Percentiles rank a stretch among this genome's conserved stretches.
Evolutionary conservation across 805 yeast species (phyloP).

Genomic region (Metschnikowia lunata): DNA sequence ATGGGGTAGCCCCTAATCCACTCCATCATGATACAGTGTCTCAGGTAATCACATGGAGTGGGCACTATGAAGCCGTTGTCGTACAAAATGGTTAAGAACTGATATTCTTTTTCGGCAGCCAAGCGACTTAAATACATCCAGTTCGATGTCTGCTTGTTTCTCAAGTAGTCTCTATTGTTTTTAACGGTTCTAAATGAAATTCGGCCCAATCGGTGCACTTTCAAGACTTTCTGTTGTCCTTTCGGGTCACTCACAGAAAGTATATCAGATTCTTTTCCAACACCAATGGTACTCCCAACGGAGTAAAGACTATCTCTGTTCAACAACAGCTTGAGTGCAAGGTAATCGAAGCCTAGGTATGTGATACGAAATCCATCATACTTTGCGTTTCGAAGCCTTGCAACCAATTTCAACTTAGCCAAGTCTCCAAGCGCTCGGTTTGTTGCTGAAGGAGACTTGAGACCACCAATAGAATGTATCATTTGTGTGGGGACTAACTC

Average conservation of each 20-base stretch:
- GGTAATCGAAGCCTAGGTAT: slow-evolving; percentile 85
- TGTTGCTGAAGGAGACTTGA: slow-evolving; percentile 72
- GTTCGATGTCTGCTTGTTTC: slow-evolving; percentile 64
- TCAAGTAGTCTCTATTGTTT: slow-evolving; percentile 87
- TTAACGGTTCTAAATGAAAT: slow-evolving; percentile 90
- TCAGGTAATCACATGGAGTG: slow-evolving; percentile 77
- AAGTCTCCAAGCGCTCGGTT: slow-evolving; percentile 76
- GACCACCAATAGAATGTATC: slow-evolving; percentile 74
- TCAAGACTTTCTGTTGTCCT: slow-evolving; percentile 67
- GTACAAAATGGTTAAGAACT: slow-evolving; percentile 75
- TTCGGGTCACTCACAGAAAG: slow-evolving; percentile 69
- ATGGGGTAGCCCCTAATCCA: slow-evolving; percentile 85
- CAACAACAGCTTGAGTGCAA: slow-evolving; percentile 82
- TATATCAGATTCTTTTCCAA: slow-evolving; percentile 96
- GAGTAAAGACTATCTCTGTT: slow-evolving; percentile 70
- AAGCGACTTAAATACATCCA: slow-evolving; percentile 92
- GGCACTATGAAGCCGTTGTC: slow-evolving; percentile 83
- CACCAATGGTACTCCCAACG: slow-evolving; percentile 86
- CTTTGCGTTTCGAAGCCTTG: slow-evolving; percentile 80
- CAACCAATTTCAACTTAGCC: slow-evolving; percentile 78
- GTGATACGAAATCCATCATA: slow-evolving; percentile 93
- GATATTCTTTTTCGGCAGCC: slow-evolving; percentile 90
- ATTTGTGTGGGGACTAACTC: slow-evolving; percentile 89
- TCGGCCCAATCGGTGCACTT: slow-evolving; percentile 91
- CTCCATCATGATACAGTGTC: slow-evolving; percentile 93